Evolutionary conservation across 495 filamentous ascomycete genomes (phyloP), one percentile per base, ranked within the genome.

Genomic region (Choiromyces venosus): DNA sequence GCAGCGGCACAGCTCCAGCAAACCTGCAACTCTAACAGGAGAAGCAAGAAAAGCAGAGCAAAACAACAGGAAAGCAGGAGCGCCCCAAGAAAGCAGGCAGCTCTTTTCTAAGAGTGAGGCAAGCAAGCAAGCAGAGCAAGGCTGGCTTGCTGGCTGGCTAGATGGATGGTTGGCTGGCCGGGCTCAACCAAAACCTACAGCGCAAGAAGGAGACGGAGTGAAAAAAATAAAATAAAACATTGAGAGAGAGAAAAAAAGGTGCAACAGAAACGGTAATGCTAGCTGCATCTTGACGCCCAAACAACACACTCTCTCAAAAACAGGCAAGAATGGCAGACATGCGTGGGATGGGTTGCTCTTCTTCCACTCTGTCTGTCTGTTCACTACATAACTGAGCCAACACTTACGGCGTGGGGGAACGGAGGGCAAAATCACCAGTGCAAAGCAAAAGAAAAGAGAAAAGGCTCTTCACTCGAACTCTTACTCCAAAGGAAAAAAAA

Each of bases 401-500:
- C 74, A 76, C 73, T 29, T n/a, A 67, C 73, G 52, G 70, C 74
- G 75, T 77, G 75, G 75, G 75, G 75, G 75, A 76, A 67, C 39
- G 39, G 29, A 37, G 71, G 71, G 37, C 16, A 61, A 29, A 61
- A 61, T 29, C 25, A 61, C 52, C 52, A 61, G 25, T 12, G 12
- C 52, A 61, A 68, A 68, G 67, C 37, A 72, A 72, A 72, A 76
- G 70, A 76, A 72, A 72, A 67, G 71, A 75, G 71, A 67, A 75
- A 71, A 67, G 40, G 38, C 64, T 14, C 70, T 73, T 44, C 73
- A 61, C 52, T 29, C 25, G 25, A 33, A 33, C 52, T 33, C 25
- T 16, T 29, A 16, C 52, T 29, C 52, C 25, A 61, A 61, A 12
- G 25, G 25, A 61, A 61, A 61, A 52, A 25, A 25, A 25, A 18